Percentiles rank a stretch among this genome's conserved stretches.
These are phyloP conservation scores for Entrophospora sp. DNA, from an alignment of 192 early-diverging fungal species.

Conservation along the genomic window DNA sequence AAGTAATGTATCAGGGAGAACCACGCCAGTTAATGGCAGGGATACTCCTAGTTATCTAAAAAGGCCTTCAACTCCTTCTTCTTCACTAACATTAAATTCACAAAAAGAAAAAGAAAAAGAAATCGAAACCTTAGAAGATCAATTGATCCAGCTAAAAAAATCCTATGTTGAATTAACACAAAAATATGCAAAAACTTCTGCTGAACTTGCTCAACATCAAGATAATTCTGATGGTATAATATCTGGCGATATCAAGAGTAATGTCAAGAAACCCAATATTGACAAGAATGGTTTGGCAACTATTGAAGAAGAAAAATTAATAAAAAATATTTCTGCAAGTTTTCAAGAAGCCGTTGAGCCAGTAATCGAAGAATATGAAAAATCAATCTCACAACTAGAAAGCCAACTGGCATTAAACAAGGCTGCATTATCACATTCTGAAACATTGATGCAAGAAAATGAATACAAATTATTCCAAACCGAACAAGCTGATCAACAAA, in stretches of 20 bases:
- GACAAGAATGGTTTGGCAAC: constrained; percentile 8
- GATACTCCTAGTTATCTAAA: no score
- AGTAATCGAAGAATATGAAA: constrained; percentile 66
- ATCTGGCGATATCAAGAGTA: no score
- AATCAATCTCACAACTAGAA: constrained; percentile 49
- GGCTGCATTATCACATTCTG: constrained; percentile 48
- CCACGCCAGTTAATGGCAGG: no score
- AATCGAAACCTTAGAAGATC: constrained; percentile 31
- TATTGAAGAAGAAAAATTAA: neutral
- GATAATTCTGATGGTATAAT: neutral
- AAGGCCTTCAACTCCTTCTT: no score
- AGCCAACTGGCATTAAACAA: constrained; percentile 43
- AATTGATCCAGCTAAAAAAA: constrained; percentile 31
- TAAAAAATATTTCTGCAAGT: neutral
- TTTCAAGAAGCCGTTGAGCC: constrained; percentile 47
- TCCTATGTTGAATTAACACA: neutral
- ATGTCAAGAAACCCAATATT: no score
- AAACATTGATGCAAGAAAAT: constrained; percentile 45
- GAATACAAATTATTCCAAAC: constrained; percentile 33
- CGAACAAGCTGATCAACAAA: neutral
- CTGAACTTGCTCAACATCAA: neutral
- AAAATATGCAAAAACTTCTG: neutral
- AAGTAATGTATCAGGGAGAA: no score
- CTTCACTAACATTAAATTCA: no score
- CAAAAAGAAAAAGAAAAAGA: constrained; percentile 4